A percentile compares a stretch with the other conserved stretches of the same genome.
Evolutionary conservation across 371 early-diverging fungal species (phyloP).

Genomic region (Mucor sp.): DNA sequence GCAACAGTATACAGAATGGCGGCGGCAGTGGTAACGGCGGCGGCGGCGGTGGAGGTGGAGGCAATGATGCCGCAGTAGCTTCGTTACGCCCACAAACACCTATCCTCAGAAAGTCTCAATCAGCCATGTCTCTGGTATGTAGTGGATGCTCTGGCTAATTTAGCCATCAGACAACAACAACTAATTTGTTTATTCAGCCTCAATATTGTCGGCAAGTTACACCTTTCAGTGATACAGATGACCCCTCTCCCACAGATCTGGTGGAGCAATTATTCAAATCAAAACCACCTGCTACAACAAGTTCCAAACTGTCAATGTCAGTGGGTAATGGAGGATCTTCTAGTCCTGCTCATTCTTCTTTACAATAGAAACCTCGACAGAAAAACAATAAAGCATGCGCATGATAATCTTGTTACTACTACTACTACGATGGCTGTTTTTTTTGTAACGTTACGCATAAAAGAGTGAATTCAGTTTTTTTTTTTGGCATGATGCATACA

Average conservation of each 20-base stretch:
- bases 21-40: neutral
- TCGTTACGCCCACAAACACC: neutral
- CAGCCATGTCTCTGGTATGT: constrained; percentile 30
- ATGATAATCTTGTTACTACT: neutral
- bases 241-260: constrained; percentile 36
- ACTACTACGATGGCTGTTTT: neutral
- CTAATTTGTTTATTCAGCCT: constrained; percentile 17
- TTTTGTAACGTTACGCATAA: neutral
- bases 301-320: neutral
- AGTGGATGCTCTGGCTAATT: neutral
- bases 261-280: constrained; percentile 35
- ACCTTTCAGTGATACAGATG: constrained; percentile 25
- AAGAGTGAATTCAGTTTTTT: neutral
- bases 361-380: neutral
- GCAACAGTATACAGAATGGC: neutral
- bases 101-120: constrained; percentile 21
- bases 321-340: neutral
- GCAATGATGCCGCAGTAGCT: neutral
- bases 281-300: neutral
- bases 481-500: neutral
- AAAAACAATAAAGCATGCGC: neutral
- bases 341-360: neutral
- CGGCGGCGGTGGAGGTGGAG: too few species aligned
- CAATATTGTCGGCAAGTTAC: constrained; percentile 25
- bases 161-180: too few species aligned